Conservation (phyloP, 768 basidiomycete genomes). For the Serendipita indica region DNA sequence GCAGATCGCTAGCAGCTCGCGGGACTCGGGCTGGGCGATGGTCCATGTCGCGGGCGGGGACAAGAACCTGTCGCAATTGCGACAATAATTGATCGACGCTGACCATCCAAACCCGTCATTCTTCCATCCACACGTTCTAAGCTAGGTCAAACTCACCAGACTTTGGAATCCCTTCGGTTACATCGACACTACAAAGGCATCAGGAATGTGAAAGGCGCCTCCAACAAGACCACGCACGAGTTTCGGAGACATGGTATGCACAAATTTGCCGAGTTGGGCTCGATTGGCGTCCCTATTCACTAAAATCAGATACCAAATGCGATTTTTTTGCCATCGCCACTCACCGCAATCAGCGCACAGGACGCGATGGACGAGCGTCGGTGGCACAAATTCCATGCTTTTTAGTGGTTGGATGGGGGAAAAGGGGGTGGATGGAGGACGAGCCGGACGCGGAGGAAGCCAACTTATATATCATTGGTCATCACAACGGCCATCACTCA, state of each 20-base stretch:
- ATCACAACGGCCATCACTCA: background rate
- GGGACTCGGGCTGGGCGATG: constrained; percentile 72
- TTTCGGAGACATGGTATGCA: constrained; percentile 82
- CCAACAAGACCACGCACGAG: constrained; percentile 35
- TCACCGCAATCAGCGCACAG: constrained; percentile 81
- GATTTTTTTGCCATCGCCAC: constrained; percentile 15
- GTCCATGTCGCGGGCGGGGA: constrained; percentile 83
- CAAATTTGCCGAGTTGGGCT: constrained; percentile 83
- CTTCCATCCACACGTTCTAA: no score
- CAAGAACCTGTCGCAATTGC: constrained; percentile 92
- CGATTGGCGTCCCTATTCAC: constrained; percentile 61
- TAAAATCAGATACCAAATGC: background rate
- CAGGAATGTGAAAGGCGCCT: background rate
- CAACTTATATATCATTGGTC: background rate
- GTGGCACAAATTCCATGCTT: constrained; percentile 64
- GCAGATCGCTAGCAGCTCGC: constrained; percentile 88
- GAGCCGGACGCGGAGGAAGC: background rate
- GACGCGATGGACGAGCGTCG: constrained; percentile 63
- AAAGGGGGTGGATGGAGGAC: background rate
- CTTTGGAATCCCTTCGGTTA: constrained; percentile 95
- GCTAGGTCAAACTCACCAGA: constrained; percentile 40
- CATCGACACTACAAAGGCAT: constrained; percentile 53
- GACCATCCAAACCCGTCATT: constrained; percentile 15
- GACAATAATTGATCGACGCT: constrained; percentile 85
- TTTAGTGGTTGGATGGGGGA: background rate